Base-by-base conservation (phyloP, 768 basidiomycete genomes). In the Lanmaoa pseudosensibilis region DNA sequence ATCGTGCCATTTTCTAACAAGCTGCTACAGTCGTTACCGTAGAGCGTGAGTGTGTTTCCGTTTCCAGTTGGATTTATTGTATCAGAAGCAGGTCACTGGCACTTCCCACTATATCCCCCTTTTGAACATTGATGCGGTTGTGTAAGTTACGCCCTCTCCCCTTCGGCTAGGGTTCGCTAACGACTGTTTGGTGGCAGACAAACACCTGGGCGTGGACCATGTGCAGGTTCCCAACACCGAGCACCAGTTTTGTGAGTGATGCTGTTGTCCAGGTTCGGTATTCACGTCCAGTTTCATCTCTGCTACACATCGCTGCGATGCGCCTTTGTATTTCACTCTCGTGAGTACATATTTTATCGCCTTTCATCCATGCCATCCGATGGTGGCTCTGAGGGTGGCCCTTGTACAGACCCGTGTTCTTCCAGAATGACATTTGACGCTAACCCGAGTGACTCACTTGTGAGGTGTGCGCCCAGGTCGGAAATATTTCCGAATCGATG, bases 31-130 rank as follows among this genome's bases (percentile, higher is more conserved):
- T 44, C 13, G 30, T 27, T 53, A 30, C 34, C 36, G 41, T 15
- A 46, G 40, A 43, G 44, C 45, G 33, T 39, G 30, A 8, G 43
- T 47, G 18, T 8, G 16, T 46, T 36, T 34, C 33, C 37, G 16
- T 51, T 44, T 44, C 44, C 33, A 27, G 51, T 12, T 16, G 23
- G 21, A 13, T 12, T 21, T n/a, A 19, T 34, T 32, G 19, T 44
- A 33, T 33, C 34, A 43, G 27, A 25, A 18, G 25, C 32, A 18
- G 12, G 21, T 3, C 25, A 38, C 4, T 30, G 12, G 9, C 16
- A 25, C 34, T 45, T 47, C 39, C 55, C 61, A 21, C 61, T 47
- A 38, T 52, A 52, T 34, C 52, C 21, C 53, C 62, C 27, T 15
- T 51, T 51, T 25, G 37, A 57, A 38, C 21, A 41, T 30, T 30